phyloP scores from a whole-genome alignment of 2,329 filamentous ascomycete species.

The Ceratocystis cubensis region DNA sequence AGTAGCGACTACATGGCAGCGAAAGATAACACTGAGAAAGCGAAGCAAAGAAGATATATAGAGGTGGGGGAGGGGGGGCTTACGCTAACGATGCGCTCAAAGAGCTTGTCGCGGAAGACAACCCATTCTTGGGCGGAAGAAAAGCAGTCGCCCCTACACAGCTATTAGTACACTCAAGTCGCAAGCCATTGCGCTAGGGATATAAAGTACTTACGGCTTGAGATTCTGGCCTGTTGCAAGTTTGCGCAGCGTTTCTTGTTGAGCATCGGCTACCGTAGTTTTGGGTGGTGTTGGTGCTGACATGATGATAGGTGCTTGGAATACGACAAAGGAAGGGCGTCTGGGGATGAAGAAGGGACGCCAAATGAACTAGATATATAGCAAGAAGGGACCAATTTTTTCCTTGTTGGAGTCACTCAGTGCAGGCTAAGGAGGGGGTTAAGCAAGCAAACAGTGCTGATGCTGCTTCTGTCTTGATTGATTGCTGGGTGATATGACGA shows the following conservation, averaged over 20 bases:
- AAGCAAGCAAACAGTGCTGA: neutral
- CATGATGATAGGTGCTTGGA: neutral
- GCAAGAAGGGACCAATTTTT: neutral
- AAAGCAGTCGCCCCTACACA: slow-evolving; percentile 11
- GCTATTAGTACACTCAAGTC: neutral
- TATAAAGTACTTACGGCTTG: slow-evolving; percentile 2
- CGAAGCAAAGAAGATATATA: neutral
- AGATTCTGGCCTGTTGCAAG: slow-evolving; percentile 7
- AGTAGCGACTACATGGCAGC: neutral
- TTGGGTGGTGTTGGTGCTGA: neutral
- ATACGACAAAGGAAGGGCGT: neutral
- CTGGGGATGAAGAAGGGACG: neutral
- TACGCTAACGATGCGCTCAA: slow-evolving; percentile 19
- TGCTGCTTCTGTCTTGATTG: neutral
- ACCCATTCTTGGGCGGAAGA: slow-evolving; percentile 10
- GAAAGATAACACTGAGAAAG: neutral
- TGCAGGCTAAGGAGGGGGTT: neutral
- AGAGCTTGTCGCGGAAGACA: slow-evolving; percentile 17
- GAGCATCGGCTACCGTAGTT: neutral
- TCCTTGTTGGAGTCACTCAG: neutral
- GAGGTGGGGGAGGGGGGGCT: neutral
- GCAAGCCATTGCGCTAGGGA: neutral
- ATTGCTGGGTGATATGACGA: neutral
- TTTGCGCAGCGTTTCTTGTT: slow-evolving; percentile 7
- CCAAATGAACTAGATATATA: neutral